Evolutionary conservation across 192 early-diverging fungal genomes (phyloP).

Genomic region (Dissophora globulifera): DNA sequence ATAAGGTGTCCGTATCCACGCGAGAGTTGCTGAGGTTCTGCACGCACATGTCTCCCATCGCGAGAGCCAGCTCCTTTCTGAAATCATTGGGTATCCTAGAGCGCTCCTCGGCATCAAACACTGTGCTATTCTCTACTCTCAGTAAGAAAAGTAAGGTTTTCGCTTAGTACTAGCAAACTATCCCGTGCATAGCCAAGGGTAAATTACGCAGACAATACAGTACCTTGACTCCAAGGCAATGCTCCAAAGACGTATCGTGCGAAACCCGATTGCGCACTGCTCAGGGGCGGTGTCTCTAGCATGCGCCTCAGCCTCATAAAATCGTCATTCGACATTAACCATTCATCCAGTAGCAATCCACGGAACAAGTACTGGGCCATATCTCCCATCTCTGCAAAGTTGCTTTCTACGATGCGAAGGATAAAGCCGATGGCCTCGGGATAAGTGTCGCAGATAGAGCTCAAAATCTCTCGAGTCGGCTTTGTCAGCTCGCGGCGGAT

Average conservation of each 20-base stretch:
- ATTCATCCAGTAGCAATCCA: slow-evolving; percentile 53
- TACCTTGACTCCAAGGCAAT: slow-evolving; percentile 30
- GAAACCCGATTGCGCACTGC: slow-evolving; percentile 24
- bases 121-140: neutral
- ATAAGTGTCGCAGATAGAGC: slow-evolving; percentile 48
- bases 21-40: slow-evolving; percentile 11
- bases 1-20: neutral
- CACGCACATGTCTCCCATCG: slow-evolving; percentile 25
- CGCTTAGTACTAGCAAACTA: neutral
- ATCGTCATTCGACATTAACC: slow-evolving; percentile 51
- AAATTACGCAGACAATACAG: too few species aligned
- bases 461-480: slow-evolving; percentile 54
- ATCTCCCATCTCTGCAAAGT: slow-evolving; percentile 53
- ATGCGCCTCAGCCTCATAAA: slow-evolving; percentile 42
- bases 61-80: slow-evolving; percentile 24
- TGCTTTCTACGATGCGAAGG: slow-evolving; percentile 45
- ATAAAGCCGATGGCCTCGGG: slow-evolving; percentile 50
- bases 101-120: neutral
- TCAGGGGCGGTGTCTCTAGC: slow-evolving; percentile 34
- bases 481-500: slow-evolving; percentile 55
- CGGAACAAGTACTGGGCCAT: slow-evolving; percentile 62
- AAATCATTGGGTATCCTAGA: neutral
- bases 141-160: neutral
- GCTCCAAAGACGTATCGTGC: slow-evolving; percentile 21
- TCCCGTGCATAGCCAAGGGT: too few species aligned